Conservation (phyloP, 2,329 filamentous ascomycete genomes). For the Aspergillus sp. region DNA sequence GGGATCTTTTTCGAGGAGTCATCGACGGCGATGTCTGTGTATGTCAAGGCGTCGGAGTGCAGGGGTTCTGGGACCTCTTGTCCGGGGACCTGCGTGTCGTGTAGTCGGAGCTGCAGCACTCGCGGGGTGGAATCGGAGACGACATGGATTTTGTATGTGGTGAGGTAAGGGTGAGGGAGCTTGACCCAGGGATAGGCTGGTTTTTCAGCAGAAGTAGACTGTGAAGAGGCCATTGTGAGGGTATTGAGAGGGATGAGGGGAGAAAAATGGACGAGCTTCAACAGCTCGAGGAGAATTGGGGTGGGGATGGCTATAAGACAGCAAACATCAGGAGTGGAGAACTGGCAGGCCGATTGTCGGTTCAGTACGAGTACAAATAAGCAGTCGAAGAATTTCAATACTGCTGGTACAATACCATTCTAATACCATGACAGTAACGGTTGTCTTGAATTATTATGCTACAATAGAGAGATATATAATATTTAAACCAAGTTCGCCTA, state of each 20-base stretch:
- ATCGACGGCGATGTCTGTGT: constrained; percentile 39
- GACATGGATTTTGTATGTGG: constrained; percentile 45
- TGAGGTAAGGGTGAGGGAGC: constrained; percentile 54
- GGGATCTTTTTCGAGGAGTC: constrained; percentile 32
- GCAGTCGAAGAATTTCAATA: too few relatives aligned
- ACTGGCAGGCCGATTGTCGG: neutral
- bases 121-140: constrained; percentile 32
- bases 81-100: constrained; percentile 36
- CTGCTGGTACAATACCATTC: too few relatives aligned
- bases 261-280: neutral
- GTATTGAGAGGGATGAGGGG: neutral
- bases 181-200: constrained; percentile 45
- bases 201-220: neutral
- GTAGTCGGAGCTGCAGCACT: constrained; percentile 38
- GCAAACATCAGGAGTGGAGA: constrained; percentile 9
- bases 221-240: constrained; percentile 7
- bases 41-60: constrained; percentile 44
- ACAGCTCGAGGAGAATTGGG: neutral
- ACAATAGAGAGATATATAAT: too few relatives aligned
- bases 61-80: constrained; percentile 42
- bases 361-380: neutral
- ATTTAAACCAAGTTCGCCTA: too few relatives aligned
- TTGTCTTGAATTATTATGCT: too few relatives aligned
- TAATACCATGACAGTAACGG: too few relatives aligned
- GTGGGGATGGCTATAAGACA: constrained; percentile 5